Evolutionary conservation across 495 filamentous ascomycete genomes (phyloP).

Genomic region (Astrothelium macrocarpum): DNA sequence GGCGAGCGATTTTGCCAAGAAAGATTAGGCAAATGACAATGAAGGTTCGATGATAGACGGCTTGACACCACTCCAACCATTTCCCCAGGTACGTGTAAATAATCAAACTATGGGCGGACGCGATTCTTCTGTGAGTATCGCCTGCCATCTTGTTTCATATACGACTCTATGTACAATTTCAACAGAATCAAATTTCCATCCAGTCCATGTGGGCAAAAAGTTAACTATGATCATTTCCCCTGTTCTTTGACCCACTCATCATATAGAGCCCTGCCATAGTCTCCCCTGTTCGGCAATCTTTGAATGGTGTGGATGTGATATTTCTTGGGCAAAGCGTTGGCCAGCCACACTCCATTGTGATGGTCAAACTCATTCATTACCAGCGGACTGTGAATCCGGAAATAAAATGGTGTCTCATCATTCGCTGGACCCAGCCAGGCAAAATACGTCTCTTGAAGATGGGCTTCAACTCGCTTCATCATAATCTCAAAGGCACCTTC

Average conservation of each 20-base stretch:
- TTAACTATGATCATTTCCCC: background rate
- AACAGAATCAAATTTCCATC: background rate
- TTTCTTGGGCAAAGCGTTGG: constrained; percentile 60
- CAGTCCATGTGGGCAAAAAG: background rate
- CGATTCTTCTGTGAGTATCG: background rate
- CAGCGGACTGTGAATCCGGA: constrained; percentile 63
- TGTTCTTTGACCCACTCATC: constrained; percentile 10
- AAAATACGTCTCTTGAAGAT: constrained; percentile 61
- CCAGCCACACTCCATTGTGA: constrained; percentile 69
- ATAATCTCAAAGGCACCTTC: constrained; percentile 39
- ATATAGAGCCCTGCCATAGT: constrained; percentile 54
- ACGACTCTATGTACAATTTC: constrained; percentile 1
- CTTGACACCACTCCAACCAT: background rate
- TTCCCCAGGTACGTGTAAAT: constrained; percentile 5
- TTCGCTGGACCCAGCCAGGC: constrained; percentile 62
- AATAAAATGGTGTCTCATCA: constrained; percentile 64
- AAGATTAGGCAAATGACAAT: constrained; percentile 19
- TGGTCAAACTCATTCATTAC: constrained; percentile 68
- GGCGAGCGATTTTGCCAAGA: constrained; percentile 74
- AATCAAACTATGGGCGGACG: background rate
- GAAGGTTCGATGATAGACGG: background rate
- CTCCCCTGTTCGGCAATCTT: constrained; percentile 61
- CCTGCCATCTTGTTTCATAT: background rate
- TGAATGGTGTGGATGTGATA: constrained; percentile 69
- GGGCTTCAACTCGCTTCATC: constrained; percentile 40